phyloP scores from a whole-genome alignment of 23 red algal species.

The Gracilaria gracilis region DNA sequence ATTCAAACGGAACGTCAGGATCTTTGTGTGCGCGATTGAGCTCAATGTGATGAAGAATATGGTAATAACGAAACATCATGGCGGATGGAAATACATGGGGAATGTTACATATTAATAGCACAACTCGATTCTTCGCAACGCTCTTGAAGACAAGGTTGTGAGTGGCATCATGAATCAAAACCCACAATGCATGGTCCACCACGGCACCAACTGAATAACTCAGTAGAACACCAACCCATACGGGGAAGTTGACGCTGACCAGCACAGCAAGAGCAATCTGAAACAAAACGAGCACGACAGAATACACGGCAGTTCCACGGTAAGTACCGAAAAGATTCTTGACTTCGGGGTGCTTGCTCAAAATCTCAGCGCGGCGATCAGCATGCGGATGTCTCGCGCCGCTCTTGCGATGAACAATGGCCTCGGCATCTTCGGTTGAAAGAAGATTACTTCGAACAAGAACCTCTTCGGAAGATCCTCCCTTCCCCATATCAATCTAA shows the following conservation, averaged over 20 bases:
- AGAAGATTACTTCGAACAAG: constrained; percentile 60
- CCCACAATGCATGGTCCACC: constrained; percentile 95
- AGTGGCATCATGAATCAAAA: constrained; percentile 99
- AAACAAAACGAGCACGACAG: constrained; percentile 73
- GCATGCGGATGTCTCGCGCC: constrained; percentile 88
- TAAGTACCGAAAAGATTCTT: constrained; percentile 81
- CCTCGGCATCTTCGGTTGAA: constrained; percentile 80
- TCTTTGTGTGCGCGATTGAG: constrained; percentile 91
- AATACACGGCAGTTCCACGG: constrained; percentile 70
- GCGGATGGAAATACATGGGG: constrained; percentile 92
- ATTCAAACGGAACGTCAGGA: constrained; percentile 92
- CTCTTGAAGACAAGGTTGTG: constrained; percentile 93
- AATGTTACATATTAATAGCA: constrained; percentile 85
- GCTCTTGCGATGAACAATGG: constrained; percentile 22
- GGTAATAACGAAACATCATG: constrained; percentile 99
- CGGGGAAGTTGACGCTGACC: constrained; percentile 22
- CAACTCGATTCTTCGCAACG: constrained; percentile 75
- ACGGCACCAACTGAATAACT: constrained; percentile 92
- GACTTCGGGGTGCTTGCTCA: constrained; percentile 88
- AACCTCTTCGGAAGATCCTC: constrained; percentile 34
- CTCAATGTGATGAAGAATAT: constrained; percentile 99
- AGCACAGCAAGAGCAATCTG: constrained; percentile 74
- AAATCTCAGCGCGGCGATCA: constrained; percentile 83
- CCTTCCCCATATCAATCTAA: constrained; percentile 32
- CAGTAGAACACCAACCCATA: constrained; percentile 47